Evolutionary conservation across 495 filamentous ascomycete genomes (phyloP).

Genomic region (Staphylotrichum longicolle): DNA sequence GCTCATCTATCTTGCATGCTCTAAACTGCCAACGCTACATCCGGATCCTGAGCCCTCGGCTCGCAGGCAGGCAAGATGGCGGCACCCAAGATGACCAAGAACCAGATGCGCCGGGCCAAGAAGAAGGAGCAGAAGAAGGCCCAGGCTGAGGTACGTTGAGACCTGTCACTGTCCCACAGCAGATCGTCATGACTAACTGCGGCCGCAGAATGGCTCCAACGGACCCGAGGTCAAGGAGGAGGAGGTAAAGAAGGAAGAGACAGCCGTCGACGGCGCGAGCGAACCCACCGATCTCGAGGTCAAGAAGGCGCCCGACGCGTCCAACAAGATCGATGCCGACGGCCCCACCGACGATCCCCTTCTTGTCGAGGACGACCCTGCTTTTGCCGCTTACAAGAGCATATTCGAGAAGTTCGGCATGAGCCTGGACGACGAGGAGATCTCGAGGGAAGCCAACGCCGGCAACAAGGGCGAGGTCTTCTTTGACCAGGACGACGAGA

Average conservation of each 20-base stretch:
- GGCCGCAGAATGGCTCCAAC: slow-evolving; percentile 30
- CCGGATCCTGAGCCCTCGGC: slow-evolving; percentile 19
- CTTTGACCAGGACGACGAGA: slow-evolving; percentile 82
- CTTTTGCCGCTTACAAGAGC: slow-evolving; percentile 78
- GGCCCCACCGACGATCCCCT: slow-evolving; percentile 46
- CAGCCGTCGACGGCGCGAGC: slow-evolving; percentile 8
- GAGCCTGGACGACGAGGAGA: slow-evolving; percentile 51
- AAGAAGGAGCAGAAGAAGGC: slow-evolving; percentile 81
- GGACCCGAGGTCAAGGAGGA: slow-evolving; percentile 28
- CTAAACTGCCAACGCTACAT: neutral
- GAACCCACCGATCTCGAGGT: slow-evolving; percentile 38
- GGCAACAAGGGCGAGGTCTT: slow-evolving; percentile 83
- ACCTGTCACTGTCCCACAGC: neutral
- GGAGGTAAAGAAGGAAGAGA: slow-evolving; percentile 36
- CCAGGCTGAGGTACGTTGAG: slow-evolving; percentile 44
- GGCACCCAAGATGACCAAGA: slow-evolving; percentile 69
- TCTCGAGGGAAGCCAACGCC: slow-evolving; percentile 61
- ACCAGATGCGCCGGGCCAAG: slow-evolving; percentile 80
- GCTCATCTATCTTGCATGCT: neutral
- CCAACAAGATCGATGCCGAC: slow-evolving; percentile 44
- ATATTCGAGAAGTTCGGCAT: slow-evolving; percentile 70
- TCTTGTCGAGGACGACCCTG: slow-evolving; percentile 66
- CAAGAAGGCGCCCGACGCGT: slow-evolving; percentile 37
- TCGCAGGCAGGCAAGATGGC: slow-evolving; percentile 47
- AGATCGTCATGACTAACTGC: slow-evolving; percentile 18